Conservation (phyloP, 495 filamentous ascomycete genomes). For the Hypoxylon lienhwacheense region DNA sequence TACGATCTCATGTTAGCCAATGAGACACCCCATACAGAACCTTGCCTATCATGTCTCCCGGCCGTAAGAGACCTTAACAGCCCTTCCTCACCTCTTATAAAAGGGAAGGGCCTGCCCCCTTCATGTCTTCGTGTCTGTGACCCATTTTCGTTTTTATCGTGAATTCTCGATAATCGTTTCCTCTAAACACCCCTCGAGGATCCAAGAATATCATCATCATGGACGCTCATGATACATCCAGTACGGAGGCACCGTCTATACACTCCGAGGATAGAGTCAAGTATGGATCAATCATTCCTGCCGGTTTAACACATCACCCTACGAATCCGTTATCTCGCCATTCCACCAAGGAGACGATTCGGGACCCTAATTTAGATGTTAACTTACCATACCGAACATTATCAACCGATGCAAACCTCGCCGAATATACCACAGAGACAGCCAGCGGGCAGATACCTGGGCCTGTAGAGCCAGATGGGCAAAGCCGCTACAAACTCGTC, state of each 20-base stretch:
- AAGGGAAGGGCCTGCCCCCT: constrained; percentile 25
- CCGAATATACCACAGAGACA: constrained; percentile 67
- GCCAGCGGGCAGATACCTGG: constrained; percentile 61
- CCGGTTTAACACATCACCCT: constrained; percentile 4
- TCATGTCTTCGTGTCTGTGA: constrained; percentile 2
- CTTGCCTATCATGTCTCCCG: not conserved
- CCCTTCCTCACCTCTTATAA: constrained; percentile 20
- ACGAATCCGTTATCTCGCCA: constrained; percentile 19
- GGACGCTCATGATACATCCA: constrained; percentile 16
- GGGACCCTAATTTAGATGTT: constrained; percentile 38
- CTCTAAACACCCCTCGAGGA: constrained; percentile 7
- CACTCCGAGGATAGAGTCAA: not conserved
- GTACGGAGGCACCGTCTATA: constrained; percentile 5
- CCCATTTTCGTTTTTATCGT: constrained; percentile 1
- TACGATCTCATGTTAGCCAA: constrained; percentile 12
- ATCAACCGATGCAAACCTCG: constrained; percentile 59
- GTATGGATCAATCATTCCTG: constrained; percentile 17
- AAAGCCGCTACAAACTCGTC: constrained; percentile 69
- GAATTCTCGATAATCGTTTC: constrained; percentile 3
- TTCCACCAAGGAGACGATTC: constrained; percentile 23
- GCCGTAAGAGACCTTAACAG: constrained; percentile 9
- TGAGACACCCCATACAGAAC: constrained; percentile 1
- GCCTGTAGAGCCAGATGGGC: constrained; percentile 55
- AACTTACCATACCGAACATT: constrained; percentile 68
- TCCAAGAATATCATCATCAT: constrained; percentile 19